phyloP scores from a whole-genome alignment of 768 basidiomycete species.

The Tricholoma sp. region DNA sequence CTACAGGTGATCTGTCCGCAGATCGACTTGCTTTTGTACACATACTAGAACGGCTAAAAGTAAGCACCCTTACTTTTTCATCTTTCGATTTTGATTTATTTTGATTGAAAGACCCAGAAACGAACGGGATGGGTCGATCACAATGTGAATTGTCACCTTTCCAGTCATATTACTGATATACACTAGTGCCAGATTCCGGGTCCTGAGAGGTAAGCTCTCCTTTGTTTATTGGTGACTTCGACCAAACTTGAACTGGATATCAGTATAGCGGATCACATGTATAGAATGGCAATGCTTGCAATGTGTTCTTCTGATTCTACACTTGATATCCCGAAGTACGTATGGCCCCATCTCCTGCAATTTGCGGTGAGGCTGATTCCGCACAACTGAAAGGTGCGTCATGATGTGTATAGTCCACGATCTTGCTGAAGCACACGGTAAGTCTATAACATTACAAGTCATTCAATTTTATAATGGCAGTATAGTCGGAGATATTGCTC shows the following conservation, averaged over 20 bases:
- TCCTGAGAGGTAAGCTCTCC: slow-evolving; percentile 63
- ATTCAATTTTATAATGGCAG: not conserved
- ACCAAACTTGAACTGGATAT: not conserved
- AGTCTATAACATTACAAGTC: not conserved
- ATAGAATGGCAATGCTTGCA: slow-evolving; percentile 91
- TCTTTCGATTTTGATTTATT: not conserved
- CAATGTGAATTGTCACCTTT: slow-evolving; percentile 38
- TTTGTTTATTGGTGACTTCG: not conserved
- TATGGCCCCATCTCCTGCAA: not conserved
- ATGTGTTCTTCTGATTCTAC: slow-evolving; percentile 77
- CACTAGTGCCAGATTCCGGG: slow-evolving; percentile 54
- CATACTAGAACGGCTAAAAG: slow-evolving; percentile 84
- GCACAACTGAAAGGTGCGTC: slow-evolving; percentile 51
- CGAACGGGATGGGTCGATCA: slow-evolving; percentile 93
- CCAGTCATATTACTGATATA: not conserved
- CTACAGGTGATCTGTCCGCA: slow-evolving; percentile 44
- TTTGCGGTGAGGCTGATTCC: not conserved
- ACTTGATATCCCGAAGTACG: slow-evolving; percentile 71
- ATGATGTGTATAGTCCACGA: slow-evolving; percentile 94
- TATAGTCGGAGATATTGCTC: slow-evolving; percentile 89
- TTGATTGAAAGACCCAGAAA: slow-evolving; percentile 70
- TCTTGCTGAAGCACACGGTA: slow-evolving; percentile 91
- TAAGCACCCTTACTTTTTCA: slow-evolving; percentile 19
- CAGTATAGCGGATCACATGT: slow-evolving; percentile 96
- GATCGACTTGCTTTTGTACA: slow-evolving; percentile 92